Evolutionary conservation across 768 basidiomycete species (phyloP), one percentile per base, ranked within the genome.

Genomic region (Lactarius sanguifluus): DNA sequence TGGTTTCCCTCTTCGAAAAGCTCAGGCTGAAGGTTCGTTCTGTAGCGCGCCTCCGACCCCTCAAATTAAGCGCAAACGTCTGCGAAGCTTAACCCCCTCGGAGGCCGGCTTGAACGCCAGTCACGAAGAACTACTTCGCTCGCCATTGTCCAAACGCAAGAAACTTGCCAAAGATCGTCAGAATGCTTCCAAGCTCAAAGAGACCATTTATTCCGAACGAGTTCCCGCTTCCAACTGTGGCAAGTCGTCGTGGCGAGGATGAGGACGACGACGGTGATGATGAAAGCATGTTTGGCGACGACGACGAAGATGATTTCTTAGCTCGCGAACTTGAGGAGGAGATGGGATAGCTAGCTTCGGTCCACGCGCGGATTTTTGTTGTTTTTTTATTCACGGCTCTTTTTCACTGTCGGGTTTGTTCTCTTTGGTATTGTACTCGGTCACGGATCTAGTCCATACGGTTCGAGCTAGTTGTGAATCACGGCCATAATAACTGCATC

Each of bases 101-200:
- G 86, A 87, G 28, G 74, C 75, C n/a, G 82, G 72, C 41, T 66
- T 76, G 43, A 79, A 78, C 68, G 62, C 64, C 30, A 64, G 68
- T 20, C 75, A 76, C 40, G 64, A 81, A 41, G 83, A 85, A 71
- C 70, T 73, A 15, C 76, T 86, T 28, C 81, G 86, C 18, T 92
- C 90, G 2, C 91, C 90, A 1, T 79, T 91, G 50, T 85, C 90
- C 23, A 94, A 94, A 77, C 85, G 92, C 75, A 92, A 91, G 79
- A 91, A 87, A 76, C 71, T 92, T 45, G 84, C 82, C 8, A 81
- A 86, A 15, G 87, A 86, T 50, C 84, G 91, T 50, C 81, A 81
- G 15, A 86, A 87, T 59, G 77, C 81, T 63, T 92, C 91, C 20
- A 83, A 81, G 72, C 78, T 91, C 62, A 92, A 92, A 74, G 87